Conservation (phyloP, 2,329 filamentous ascomycete genomes). For the Arachnopeziza araneosa region DNA sequence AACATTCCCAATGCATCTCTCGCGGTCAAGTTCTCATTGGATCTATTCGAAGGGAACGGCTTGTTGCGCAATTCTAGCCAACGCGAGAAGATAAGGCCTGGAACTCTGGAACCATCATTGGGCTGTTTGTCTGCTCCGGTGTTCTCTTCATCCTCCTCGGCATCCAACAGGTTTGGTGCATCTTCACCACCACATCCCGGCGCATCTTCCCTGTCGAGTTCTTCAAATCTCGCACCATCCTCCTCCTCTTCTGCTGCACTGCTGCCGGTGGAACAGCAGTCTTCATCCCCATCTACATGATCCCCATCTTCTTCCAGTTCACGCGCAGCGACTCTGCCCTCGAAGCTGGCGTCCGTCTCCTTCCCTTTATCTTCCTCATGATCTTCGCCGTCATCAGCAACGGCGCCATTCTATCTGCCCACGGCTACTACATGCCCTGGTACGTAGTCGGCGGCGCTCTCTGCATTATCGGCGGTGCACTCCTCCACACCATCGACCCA, state of each 20-base stretch:
- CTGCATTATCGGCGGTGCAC: conserved; percentile 30
- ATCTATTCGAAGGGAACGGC: not conserved
- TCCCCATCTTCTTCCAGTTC: conserved; percentile 47
- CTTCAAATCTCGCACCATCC: conserved; percentile 33
- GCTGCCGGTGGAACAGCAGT: conserved; percentile 22
- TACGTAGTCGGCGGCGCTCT: conserved; percentile 33
- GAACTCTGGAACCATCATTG: conserved; percentile 25
- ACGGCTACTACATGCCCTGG: conserved; percentile 37
- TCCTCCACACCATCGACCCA: conserved; percentile 30
- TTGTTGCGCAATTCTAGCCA: not conserved
- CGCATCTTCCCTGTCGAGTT: conserved; percentile 29
- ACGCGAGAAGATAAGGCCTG: conserved; percentile 13
- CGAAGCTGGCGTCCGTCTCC: conserved; percentile 35
- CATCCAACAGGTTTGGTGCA: conserved; percentile 23
- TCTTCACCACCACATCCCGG: conserved; percentile 23
- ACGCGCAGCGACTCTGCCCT: conserved; percentile 43
- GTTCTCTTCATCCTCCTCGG: conserved; percentile 27
- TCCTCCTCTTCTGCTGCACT: conserved; percentile 34
- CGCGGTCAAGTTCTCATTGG: not conserved
- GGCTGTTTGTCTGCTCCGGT: conserved; percentile 39
- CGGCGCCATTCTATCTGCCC: conserved; percentile 30
- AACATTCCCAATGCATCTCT: not conserved
- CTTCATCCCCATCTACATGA: conserved; percentile 30
- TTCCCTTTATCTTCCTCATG: conserved; percentile 34
- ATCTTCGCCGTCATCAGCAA: conserved; percentile 31